Evolutionary conservation across 2,329 filamentous ascomycete species (phyloP).

Genomic region (Trichoderma guizhouense): DNA sequence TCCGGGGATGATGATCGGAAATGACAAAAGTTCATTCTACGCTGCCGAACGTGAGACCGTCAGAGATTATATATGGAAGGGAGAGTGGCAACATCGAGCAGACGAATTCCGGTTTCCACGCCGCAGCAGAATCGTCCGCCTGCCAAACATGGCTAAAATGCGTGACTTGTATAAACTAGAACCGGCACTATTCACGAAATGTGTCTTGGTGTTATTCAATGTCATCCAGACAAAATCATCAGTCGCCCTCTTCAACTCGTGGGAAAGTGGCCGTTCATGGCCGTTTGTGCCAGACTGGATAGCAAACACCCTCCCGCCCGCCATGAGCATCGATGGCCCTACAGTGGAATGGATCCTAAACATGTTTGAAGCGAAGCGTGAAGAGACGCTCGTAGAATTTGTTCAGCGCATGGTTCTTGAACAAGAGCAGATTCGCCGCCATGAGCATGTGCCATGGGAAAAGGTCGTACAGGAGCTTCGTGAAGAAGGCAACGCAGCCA

Average conservation of each 20-base stretch:
- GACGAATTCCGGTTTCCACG: constrained; percentile 31
- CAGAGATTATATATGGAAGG: constrained; percentile 30
- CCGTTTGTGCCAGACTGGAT: constrained; percentile 38
- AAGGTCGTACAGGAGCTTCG: constrained; percentile 30
- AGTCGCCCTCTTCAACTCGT: constrained; percentile 34
- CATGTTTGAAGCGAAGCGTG: constrained; percentile 27
- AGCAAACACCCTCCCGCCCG: constrained; percentile 31
- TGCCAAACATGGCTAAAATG: constrained; percentile 27
- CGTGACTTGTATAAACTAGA: constrained; percentile 23
- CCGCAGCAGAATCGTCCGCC: constrained; percentile 28
- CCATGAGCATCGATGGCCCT: constrained; percentile 38
- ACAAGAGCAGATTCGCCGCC: constrained; percentile 24
- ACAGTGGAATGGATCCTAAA: constrained; percentile 37
- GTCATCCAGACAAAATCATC: constrained; percentile 30
- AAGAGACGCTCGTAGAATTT: constrained; percentile 30
- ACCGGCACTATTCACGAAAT: constrained; percentile 31
- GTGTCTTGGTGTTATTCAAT: constrained; percentile 35
- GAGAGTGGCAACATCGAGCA: constrained; percentile 27
- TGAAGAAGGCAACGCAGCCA: constrained; percentile 33
- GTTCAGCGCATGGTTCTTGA: constrained; percentile 29
- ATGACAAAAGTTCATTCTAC: constrained; percentile 26
- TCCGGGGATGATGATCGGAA: constrained; percentile 35
- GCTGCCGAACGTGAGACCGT: constrained; percentile 22
- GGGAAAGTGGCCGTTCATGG: constrained; percentile 36
- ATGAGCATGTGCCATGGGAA: constrained; percentile 37